Evolutionary conservation across 495 filamentous ascomycete species (phyloP).

Genomic region (Evernia prunastri): DNA sequence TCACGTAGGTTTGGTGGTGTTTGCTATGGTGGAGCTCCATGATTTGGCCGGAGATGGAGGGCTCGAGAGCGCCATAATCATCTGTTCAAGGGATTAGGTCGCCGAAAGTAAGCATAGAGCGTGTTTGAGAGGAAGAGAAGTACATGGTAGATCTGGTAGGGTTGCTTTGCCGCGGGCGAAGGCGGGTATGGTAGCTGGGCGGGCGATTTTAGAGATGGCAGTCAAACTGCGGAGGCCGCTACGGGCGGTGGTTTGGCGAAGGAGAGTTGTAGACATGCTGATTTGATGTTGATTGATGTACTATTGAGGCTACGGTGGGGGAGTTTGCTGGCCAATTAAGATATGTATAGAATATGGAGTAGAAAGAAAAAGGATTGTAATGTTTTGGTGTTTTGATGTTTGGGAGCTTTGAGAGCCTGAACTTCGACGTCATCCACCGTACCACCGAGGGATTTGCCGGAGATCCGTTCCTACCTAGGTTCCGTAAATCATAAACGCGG

Average conservation of each 20-base stretch:
- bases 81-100: conserved; percentile 40
- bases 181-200: conserved; percentile 62
- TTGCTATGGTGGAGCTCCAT: conserved; percentile 84
- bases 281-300: background rate
- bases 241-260: conserved; percentile 47
- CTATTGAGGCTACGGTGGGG: background rate
- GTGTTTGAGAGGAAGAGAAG: conserved; percentile 27
- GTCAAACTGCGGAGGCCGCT: conserved; percentile 48
- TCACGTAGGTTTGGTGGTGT: conserved; percentile 69
- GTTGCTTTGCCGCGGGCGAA: conserved; percentile 84
- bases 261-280: conserved; percentile 49
- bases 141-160: conserved; percentile 90
- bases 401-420: background rate
- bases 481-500: too few relatives aligned
- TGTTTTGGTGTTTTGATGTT: background rate
- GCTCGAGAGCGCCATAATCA: conserved; percentile 89
- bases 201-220: conserved; percentile 45
- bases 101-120: background rate
- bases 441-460: background rate
- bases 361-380: background rate
- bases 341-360: background rate
- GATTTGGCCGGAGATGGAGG: conserved; percentile 90
- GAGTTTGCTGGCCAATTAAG: background rate
- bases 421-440: conserved; percentile 11
- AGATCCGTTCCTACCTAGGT: background rate